Base-by-base conservation (phyloP, 202 grass and related monocot species). In the Zoysia matrella region DNA sequence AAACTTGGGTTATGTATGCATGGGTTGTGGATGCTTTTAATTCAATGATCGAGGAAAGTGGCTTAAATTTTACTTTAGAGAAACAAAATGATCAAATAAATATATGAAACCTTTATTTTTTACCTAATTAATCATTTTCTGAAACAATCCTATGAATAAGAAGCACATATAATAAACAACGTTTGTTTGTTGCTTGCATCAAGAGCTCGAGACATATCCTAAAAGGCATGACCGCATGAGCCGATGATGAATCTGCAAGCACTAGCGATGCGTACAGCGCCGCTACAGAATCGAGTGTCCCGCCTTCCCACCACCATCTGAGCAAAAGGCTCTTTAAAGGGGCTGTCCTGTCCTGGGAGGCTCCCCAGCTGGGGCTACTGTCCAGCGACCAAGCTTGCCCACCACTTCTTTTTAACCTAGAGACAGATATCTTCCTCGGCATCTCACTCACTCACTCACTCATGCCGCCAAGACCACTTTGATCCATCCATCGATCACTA, bases 301-400 rank as follows among this genome's bases (percentile, higher is more conserved):
- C 79, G 79, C 73, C 66, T 63, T 76, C 85, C 75, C 65, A 83
- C 83, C 74, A 86, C 79, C 71, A 86, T 90, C 74, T 83, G 88
- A 86, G 88, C 84, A 86, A 90, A 90, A 90, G 84, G 88, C 80
- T 90, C 88, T 86, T 90, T 90, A 90, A 90, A 90, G 80, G 69
- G 69, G 5, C 40, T 86, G 84, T 81, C 87, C 65, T 69, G 61
- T 85, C 82, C 72, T 36, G 30, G 30, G 30, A 53, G 77, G 11
- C 52, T 65, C 57, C 40, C 22, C 76, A 49, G 44, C 65, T 57
- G 41, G 64, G 63, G 13, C 65, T 67, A 68, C 45, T 69, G 15
- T 45, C 52, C 72, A 77, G 74, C 76, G 49, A 74, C 18, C 41
- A 44, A 71, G 78, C 62, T 79, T 78, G 74, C 70, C 75, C 80